A percentile compares a stretch with the other conserved stretches of the same genome.
Conservation (phyloP, 139 green algal genomes). For the Parachlorella kessleri region DNA sequence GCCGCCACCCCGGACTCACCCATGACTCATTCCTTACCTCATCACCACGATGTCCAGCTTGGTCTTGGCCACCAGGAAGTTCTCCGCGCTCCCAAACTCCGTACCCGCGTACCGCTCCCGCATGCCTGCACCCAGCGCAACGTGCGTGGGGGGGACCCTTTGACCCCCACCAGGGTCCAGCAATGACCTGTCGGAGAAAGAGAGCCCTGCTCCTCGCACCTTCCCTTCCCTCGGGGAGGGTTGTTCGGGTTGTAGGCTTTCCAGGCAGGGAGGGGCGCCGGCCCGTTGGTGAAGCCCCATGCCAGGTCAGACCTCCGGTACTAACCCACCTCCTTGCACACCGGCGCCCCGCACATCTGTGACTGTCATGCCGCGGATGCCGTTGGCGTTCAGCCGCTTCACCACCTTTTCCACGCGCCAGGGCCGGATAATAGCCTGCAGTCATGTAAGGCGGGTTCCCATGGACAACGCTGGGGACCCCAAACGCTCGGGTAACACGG, state of each 20-base stretch:
- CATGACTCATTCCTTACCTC: slow-evolving; percentile 23
- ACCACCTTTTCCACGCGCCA: slow-evolving; percentile 78
- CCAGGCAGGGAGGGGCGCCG: no score
- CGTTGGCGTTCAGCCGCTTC: slow-evolving; percentile 54
- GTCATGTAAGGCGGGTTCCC: no score
- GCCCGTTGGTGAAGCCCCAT: background rate
- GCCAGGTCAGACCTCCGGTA: background rate
- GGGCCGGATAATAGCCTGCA: slow-evolving; percentile 74
- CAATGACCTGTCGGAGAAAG: no score
- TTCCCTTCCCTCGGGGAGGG: no score
- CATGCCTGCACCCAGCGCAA: slow-evolving; percentile 53
- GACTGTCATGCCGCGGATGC: slow-evolving; percentile 84
- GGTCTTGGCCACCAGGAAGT: slow-evolving; percentile 76
- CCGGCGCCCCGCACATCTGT: slow-evolving; percentile 71
- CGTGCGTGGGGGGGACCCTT: no score
- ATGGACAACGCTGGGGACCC: no score
- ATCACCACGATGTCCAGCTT: slow-evolving; percentile 76
- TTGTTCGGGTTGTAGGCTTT: no score
- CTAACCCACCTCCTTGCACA: slow-evolving; percentile 72
- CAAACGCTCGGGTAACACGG: no score
- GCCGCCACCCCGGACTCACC: no score
- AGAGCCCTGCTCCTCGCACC: no score
- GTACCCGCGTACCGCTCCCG: slow-evolving; percentile 82
- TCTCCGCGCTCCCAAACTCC: slow-evolving; percentile 57
- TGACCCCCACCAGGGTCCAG: no score